These are phyloP conservation scores for Serendipita indica DNA, from an alignment of 768 basidiomycete genomes.

Conservation along the genomic window DNA sequence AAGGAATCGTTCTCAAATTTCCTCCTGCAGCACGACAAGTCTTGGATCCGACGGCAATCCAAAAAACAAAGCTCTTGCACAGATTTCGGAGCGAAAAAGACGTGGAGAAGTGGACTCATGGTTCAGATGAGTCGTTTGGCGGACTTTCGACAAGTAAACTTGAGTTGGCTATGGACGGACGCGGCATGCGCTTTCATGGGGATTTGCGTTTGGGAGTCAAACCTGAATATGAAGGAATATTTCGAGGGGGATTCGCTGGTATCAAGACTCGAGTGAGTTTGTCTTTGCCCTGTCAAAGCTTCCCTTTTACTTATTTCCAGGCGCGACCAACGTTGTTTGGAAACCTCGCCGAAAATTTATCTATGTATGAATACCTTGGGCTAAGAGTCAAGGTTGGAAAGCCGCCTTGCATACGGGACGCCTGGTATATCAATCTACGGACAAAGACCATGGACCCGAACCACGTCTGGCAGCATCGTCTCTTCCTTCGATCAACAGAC, in stretches of 20 bases:
- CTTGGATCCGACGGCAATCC: background rate
- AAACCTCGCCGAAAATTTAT: background rate
- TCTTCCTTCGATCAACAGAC: background rate
- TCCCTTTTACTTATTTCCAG: background rate
- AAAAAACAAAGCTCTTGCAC: background rate
- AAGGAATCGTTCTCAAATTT: background rate
- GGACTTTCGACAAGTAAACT: background rate
- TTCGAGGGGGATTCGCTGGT: background rate
- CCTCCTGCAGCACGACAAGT: background rate
- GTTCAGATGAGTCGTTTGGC: background rate
- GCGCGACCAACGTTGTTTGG: background rate
- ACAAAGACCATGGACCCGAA: background rate
- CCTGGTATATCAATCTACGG: background rate
- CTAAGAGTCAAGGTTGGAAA: background rate
- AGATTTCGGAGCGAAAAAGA: background rate
- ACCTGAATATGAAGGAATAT: background rate
- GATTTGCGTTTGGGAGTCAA: background rate
- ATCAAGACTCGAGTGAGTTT: background rate
- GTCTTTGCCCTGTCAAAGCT: background rate
- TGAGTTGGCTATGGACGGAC: background rate
- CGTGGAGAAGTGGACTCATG: background rate
- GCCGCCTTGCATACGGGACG: background rate
- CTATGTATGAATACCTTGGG: background rate
- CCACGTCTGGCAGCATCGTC: background rate
- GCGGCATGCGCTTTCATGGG: background rate